Evolutionary conservation across 2,329 filamentous ascomycete genomes (phyloP).

Genomic region (Simplicillium sp.): DNA sequence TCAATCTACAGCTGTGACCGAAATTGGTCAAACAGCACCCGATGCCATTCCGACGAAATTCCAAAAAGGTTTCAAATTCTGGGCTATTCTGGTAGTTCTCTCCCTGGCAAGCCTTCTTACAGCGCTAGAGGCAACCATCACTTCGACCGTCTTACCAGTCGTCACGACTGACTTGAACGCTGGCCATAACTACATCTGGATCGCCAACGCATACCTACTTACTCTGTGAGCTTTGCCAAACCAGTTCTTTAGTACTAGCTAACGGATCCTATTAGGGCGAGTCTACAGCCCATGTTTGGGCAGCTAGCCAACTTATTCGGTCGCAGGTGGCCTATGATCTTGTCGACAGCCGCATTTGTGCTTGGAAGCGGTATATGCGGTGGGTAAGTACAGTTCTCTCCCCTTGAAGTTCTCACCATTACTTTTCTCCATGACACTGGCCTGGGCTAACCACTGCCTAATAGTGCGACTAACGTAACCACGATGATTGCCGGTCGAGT

Average conservation of each 20-base stretch:
- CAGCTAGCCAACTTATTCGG: conserved; percentile 16
- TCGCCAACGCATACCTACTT: conserved; percentile 15
- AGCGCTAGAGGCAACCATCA: conserved; percentile 15
- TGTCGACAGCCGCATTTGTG: conserved; percentile 12
- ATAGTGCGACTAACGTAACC: conserved; percentile 10
- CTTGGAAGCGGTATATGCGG: conserved; percentile 14
- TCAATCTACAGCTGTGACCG: too few species aligned
- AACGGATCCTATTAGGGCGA: conserved; percentile 10
- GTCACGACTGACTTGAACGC: conserved; percentile 12
- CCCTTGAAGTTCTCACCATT: too few species aligned
- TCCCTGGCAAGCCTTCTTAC: conserved; percentile 12
- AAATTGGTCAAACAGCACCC: too few species aligned
- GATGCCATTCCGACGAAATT: not conserved
- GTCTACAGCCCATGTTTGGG: conserved; percentile 12
- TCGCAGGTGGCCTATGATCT: conserved; percentile 14
- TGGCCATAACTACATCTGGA: conserved; percentile 15
- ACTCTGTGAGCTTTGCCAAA: conserved; percentile 9
- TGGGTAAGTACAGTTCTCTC: conserved; percentile 3
- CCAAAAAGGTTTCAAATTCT: conserved; percentile 5
- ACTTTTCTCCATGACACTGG: too few species aligned
- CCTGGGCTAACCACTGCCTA: not conserved
- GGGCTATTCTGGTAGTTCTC: conserved; percentile 10
- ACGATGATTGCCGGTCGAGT: conserved; percentile 33
- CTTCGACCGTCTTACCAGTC: conserved; percentile 14
- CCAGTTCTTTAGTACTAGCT: not conserved